phyloP scores from a whole-genome alignment of 169 alveolate species.

The Theileria parva region DNA sequence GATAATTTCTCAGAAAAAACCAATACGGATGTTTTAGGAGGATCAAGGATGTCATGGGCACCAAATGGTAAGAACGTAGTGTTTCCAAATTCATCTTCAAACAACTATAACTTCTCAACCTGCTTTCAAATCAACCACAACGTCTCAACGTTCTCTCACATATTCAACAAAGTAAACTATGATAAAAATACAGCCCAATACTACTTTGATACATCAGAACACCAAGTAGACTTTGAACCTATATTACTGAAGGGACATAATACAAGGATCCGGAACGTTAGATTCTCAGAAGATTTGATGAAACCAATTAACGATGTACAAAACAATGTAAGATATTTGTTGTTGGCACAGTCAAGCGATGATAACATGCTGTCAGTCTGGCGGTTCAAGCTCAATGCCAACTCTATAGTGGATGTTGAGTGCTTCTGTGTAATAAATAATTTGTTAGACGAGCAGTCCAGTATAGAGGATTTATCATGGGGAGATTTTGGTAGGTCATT shows the following conservation, averaged over 20 bases:
- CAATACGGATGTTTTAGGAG: slow-evolving; percentile 60
- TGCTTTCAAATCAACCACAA: slow-evolving; percentile 59
- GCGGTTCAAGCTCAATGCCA: slow-evolving; percentile 34
- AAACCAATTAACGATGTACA: slow-evolving; percentile 12
- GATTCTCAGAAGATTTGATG: slow-evolving; percentile 61
- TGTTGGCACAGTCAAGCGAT: slow-evolving; percentile 64
- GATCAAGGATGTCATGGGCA: slow-evolving; percentile 67
- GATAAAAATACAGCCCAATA: slow-evolving; percentile 31
- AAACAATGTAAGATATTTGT: slow-evolving; percentile 17
- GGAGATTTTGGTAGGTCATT: slow-evolving; percentile 65
- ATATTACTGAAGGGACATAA: slow-evolving; percentile 56
- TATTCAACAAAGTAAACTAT: not conserved
- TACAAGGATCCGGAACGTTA: slow-evolving; percentile 50
- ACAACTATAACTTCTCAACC: slow-evolving; percentile 32
- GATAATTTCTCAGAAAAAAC: slow-evolving; percentile 30
- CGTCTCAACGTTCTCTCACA: not conserved
- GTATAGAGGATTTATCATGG: slow-evolving; percentile 66
- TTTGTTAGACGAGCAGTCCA: slow-evolving; percentile 57
- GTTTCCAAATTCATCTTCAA: slow-evolving; percentile 50
- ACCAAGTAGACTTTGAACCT: slow-evolving; percentile 32
- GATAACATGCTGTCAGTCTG: slow-evolving; percentile 61
- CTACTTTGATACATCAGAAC: slow-evolving; percentile 49
- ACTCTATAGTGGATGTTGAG: slow-evolving; percentile 22
- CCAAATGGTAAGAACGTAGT: slow-evolving; percentile 65
- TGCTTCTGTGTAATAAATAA: slow-evolving; percentile 53